Conservation (phyloP, 2,329 filamentous ascomycete genomes). For the Curvularia sp. region DNA sequence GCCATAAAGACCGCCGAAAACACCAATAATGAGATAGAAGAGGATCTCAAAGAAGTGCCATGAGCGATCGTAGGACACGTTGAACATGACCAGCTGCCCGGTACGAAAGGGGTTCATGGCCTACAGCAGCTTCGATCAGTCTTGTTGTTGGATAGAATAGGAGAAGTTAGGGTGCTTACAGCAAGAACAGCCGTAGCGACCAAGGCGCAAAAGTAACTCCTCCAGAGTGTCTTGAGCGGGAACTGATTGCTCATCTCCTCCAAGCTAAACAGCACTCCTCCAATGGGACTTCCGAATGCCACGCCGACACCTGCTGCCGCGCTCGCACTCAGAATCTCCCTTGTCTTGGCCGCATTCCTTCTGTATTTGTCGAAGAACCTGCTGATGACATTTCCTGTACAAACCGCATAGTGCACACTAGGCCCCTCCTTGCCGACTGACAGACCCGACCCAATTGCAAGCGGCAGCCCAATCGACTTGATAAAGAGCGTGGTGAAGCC, state of each 20-base stretch:
- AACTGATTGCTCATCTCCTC: constrained; percentile 99
- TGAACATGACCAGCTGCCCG: constrained; percentile 98
- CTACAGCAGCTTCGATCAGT: constrained; percentile 37
- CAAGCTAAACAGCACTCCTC: constrained; percentile 92
- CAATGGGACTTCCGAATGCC: constrained; percentile 96
- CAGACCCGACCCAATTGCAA: constrained; percentile 91
- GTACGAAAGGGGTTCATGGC: constrained; percentile 98
- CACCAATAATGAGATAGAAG: constrained; percentile 89
- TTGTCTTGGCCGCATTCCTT: constrained; percentile 88
- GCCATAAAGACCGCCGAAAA: constrained; percentile 94
- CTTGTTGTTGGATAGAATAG: not conserved
- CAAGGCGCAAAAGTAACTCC: constrained; percentile 96
- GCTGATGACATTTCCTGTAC: constrained; percentile 95
- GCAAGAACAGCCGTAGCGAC: constrained; percentile 92
- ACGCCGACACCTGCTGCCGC: constrained; percentile 95
- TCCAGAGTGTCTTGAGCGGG: constrained; percentile 95
- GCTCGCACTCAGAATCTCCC: constrained; percentile 93
- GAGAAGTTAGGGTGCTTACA: constrained; percentile 47
- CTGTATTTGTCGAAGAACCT: constrained; percentile 91
- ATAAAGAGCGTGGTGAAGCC: constrained; percentile 90
- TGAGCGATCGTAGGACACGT: constrained; percentile 90
- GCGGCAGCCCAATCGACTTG: constrained; percentile 87
- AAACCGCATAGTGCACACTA: constrained; percentile 98
- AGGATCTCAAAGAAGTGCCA: constrained; percentile 98
- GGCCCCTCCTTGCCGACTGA: constrained; percentile 97